These are phyloP conservation scores for Suhomyces coccinellae DNA, from an alignment of 1,139 yeast genomes.

Conservation along the genomic window DNA sequence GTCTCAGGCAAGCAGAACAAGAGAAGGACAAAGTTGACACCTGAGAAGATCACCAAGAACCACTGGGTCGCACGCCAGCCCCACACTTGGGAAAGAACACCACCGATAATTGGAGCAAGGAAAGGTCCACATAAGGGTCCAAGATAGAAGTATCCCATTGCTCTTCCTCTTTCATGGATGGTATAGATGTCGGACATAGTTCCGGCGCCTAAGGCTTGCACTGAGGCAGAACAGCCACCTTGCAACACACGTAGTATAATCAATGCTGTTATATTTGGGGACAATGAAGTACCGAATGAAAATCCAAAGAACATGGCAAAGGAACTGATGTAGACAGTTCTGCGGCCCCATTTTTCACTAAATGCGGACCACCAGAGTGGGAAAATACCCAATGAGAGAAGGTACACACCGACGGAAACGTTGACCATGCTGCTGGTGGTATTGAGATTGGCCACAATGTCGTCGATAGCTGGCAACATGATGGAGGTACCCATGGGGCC, in stretches of 20 bases:
- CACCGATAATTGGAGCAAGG: slow-evolving; percentile 79
- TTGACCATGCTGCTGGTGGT: slow-evolving; percentile 65
- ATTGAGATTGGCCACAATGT: slow-evolving; percentile 53
- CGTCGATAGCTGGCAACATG: slow-evolving; percentile 73
- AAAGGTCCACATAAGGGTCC: slow-evolving; percentile 85
- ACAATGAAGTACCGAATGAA: slow-evolving; percentile 68
- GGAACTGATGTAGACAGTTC: slow-evolving; percentile 70
- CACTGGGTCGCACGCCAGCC: slow-evolving; percentile 92
- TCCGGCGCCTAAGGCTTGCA: slow-evolving; percentile 90
- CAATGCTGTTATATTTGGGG: slow-evolving; percentile 61
- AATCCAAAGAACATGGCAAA: slow-evolving; percentile 65
- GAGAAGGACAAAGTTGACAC: slow-evolving; percentile 50
- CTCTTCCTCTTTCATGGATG: slow-evolving; percentile 70
- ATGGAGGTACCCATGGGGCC: slow-evolving; percentile 95
- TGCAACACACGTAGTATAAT: slow-evolving; percentile 69
- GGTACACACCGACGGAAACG: slow-evolving; percentile 76
- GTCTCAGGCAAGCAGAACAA: slow-evolving; percentile 75
- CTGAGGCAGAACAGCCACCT: slow-evolving; percentile 84
- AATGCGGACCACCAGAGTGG: slow-evolving; percentile 91
- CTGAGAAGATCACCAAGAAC: slow-evolving; percentile 72
- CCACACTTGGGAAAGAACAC: slow-evolving; percentile 69
- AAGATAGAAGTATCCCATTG: slow-evolving; percentile 78
- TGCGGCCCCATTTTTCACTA: slow-evolving; percentile 72
- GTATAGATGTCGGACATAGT: slow-evolving; percentile 74
- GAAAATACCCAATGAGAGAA: slow-evolving; percentile 71